A percentile compares a stretch with the other conserved stretches of the same genome.
These are phyloP conservation scores for Cryphonectria naterciae DNA, from an alignment of 2,329 filamentous ascomycete genomes.

Conservation along the genomic window DNA sequence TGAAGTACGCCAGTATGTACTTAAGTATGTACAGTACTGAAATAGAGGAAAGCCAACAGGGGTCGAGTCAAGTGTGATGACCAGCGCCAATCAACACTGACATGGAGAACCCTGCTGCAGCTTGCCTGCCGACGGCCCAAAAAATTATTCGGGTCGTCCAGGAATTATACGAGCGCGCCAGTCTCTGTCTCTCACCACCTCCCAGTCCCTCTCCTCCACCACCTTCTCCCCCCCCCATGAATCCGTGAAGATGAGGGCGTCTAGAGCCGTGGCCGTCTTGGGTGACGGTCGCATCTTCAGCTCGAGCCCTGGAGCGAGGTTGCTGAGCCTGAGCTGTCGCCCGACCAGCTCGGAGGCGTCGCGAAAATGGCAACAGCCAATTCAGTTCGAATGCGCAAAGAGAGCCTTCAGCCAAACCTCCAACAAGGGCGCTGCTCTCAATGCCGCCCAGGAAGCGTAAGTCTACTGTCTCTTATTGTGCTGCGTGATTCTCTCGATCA, in stretches of 20 bases:
- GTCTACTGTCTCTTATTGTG: background rate
- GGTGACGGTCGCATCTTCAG: conserved; percentile 43
- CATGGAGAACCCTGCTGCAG: background rate
- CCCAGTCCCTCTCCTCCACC: conserved; percentile 29
- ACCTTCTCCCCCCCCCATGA: conserved; percentile 30
- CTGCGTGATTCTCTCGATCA: no score
- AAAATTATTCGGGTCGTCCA: conserved; percentile 25
- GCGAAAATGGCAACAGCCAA: conserved; percentile 37
- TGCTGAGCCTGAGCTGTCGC: conserved; percentile 39
- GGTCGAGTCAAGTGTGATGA: background rate
- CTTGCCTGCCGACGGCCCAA: conserved; percentile 29
- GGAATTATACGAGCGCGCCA: conserved; percentile 19
- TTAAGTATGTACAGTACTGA: background rate
- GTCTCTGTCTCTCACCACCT: conserved; percentile 24
- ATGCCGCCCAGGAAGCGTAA: conserved; percentile 46
- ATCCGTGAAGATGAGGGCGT: conserved; percentile 44
- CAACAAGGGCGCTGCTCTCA: conserved; percentile 38
- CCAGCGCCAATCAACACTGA: background rate
- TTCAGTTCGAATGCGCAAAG: conserved; percentile 39
- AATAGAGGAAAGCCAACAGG: background rate
- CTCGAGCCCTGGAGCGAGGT: conserved; percentile 39
- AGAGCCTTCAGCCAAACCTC: conserved; percentile 46
- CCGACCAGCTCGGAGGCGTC: conserved; percentile 36
- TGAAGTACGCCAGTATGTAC: background rate
- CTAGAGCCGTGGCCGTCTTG: conserved; percentile 44